Conservation (phyloP, 495 filamentous ascomycete species). For the Filosporella fistucella region DNA sequence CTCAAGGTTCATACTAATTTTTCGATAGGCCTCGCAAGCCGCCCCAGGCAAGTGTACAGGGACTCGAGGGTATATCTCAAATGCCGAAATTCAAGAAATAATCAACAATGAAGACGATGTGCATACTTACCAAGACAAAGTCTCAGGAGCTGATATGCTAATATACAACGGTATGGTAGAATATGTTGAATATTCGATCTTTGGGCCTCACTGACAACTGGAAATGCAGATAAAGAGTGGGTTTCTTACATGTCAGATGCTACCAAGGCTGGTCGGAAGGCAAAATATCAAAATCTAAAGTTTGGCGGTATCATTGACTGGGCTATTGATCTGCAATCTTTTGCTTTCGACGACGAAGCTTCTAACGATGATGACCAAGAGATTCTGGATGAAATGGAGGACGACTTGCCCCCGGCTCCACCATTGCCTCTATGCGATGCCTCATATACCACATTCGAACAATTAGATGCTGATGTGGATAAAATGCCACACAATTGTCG, state of each 20-base stretch:
- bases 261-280: background rate
- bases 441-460: no score
- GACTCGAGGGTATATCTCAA: conserved; percentile 29
- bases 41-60: conserved; percentile 33
- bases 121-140: conserved; percentile 5
- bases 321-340: background rate
- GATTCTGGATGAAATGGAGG: no score
- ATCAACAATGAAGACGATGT: conserved; percentile 9
- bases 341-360: no score
- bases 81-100: conserved; percentile 32
- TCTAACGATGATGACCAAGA: no score
- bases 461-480: no score
- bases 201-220: no score
- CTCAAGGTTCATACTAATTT: no score
- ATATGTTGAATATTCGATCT: no score
- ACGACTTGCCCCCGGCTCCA: no score
- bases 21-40: conserved; percentile 18
- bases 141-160: conserved; percentile 29
- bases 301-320: background rate
- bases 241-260: conserved; percentile 28
- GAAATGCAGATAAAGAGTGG: conserved; percentile 32
- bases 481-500: no score
- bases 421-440: no score
- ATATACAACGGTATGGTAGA: conserved; percentile 30
- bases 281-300: background rate